phyloP scores from a whole-genome alignment of 176 grass and related monocot species.

The Hsuehochloa calcarea region DNA sequence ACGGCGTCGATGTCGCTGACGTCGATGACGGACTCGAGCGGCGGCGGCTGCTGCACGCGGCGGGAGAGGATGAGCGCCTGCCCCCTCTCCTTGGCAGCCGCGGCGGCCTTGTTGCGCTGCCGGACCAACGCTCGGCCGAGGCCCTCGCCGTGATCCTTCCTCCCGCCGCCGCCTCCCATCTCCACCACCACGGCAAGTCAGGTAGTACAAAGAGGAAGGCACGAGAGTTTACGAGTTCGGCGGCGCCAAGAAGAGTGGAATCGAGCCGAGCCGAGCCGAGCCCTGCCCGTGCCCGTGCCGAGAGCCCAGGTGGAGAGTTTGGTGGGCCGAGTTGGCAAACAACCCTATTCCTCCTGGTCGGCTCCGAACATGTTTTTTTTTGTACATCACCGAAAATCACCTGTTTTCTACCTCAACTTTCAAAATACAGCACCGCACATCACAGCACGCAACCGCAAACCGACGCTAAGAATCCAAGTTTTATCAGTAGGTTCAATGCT shows the following conservation, averaged over 20 bases:
- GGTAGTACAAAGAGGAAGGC: background rate
- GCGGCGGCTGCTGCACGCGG: slow-evolving; percentile 42
- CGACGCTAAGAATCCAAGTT: too few species aligned
- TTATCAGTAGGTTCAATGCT: too few species aligned
- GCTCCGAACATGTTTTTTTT: too few species aligned
- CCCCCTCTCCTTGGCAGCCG: slow-evolving; percentile 58
- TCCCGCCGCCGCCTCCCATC: slow-evolving; percentile 28
- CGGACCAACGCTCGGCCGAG: slow-evolving; percentile 53
- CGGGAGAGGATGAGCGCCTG: slow-evolving; percentile 38
- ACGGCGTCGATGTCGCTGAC: slow-evolving; percentile 74
- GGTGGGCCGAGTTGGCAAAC: background rate
- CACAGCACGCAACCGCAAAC: too few species aligned
- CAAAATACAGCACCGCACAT: too few species aligned
- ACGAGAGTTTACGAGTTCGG: background rate
- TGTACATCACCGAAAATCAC: too few species aligned
- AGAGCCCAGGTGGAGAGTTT: background rate
- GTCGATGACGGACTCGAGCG: slow-evolving; percentile 68
- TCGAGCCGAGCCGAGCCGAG: background rate
- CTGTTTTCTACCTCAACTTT: too few species aligned
- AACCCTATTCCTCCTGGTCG: background rate
- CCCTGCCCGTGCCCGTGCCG: too few species aligned
- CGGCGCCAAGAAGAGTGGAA: slow-evolving; percentile 1
- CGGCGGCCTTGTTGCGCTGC: slow-evolving; percentile 56
- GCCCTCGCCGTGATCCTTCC: slow-evolving; percentile 52
- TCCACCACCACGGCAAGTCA: background rate